Evolutionary conservation across 2,329 filamentous ascomycete species (phyloP), one percentile per base, ranked within the genome.

Genomic region (Colletotrichum abscissum): DNA sequence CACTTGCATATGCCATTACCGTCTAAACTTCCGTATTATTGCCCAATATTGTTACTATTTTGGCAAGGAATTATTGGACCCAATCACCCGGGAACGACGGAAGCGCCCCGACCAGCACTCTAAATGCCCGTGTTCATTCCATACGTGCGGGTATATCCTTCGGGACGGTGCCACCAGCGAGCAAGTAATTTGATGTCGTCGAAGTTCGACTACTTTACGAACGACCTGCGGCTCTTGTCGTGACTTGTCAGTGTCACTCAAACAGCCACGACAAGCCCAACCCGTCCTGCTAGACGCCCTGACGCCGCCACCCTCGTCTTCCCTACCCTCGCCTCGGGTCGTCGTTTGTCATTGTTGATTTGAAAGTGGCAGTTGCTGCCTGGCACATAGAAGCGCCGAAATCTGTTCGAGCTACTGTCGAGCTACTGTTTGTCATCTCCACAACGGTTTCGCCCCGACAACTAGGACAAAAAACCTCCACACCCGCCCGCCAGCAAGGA

Each of bases 21-120:
- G 58, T 11, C 35, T 28, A 9, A n/a, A 52, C 16, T 14, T 46
- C n/a, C n/a, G 24, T 22, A 33, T 16, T 33, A 63, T 33, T 22
- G 60, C 19, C 42, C 19, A 63, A 52, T 63, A 52, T 63, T 63
- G 42, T 26, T 19, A 26, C 19, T 26, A 16, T 33, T 49, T 28
- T 19, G 19, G 19, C 42, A n/a, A 49, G 19, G 19, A 33, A 63
- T n/a, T 63, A 52, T 16, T 49, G 60, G 56, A 22, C 56, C 56
- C 26, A 35, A 22, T 35, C 28, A 30, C 22, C 28, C 28, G 28
- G 56, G 26, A 63, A 52, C 42, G 60, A 9, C 28, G 28, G 56
- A n/a, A 63, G 49, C 60, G 60, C 60, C 30, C 11, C 60, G 60
- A 63, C 60, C 60, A 49, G 30, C 60, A 63, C 42, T 63, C 16